Evolutionary conservation across 495 filamentous ascomycete genomes (phyloP), one percentile per base, ranked within the genome.

Genomic region (Neurospora sp.): DNA sequence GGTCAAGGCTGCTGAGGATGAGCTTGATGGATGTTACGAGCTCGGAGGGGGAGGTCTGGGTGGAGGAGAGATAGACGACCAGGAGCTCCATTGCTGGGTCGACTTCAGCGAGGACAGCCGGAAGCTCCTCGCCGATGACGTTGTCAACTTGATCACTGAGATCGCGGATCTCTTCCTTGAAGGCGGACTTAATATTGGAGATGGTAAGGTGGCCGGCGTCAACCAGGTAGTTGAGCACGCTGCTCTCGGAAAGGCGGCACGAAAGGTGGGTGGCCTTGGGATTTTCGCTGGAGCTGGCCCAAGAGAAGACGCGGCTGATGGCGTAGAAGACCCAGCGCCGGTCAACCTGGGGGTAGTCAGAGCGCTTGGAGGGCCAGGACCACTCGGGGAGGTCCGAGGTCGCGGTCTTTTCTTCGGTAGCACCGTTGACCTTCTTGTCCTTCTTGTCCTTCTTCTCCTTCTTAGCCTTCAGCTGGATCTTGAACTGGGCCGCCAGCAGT

Each of bases 31-130:
- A 81, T 18, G 82, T 72, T 1, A 88, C 80, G 7, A 89, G 75
- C 69, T 88, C 87, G 2, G 78, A 72, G 16, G 85, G 78, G 2
- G 81, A 83, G 14, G 87, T 78, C 59, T 82, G 83, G 8, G 84
- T 89, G 0, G 81, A 81, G 8, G 81, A 82, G 18, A 94, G 78
- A 35, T 91, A 84, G 70, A 80, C 82, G 40, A 88, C 82, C 27
- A 93, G 81, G 7, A 88, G 80, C 68, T 88, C 84, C 75, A 92
- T 80, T 0, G 89, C 87, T 8, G 86, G 82, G 77, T 93, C 90
- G 1, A 86, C 82, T 41, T 90, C 83, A 7, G 86, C 85, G 27
- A 94, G 77, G 40, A 89, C 85, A 40, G 85, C 80, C 2, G 89
- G 83, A 22, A 93, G 84, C 39, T 90, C 84, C 35, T 87, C 87